Percentiles rank a stretch among this genome's conserved stretches.
These are phyloP conservation scores for Vanrija sp. DNA, from an alignment of 1,284 basidiomycete genomes.

Conservation along the genomic window DNA sequence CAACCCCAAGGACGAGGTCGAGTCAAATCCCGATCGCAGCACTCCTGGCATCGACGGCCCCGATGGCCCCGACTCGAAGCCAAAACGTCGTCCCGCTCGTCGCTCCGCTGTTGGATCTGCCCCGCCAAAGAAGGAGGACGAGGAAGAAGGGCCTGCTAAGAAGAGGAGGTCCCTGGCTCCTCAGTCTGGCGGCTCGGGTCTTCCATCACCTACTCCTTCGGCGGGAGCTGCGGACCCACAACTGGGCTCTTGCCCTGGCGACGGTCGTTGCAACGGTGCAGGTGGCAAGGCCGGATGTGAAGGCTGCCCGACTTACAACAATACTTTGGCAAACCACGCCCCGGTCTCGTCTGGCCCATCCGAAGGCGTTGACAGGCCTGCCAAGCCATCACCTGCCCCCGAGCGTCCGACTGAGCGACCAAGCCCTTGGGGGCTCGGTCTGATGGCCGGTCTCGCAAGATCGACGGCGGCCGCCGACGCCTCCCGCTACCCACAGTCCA, in stretches of 20 bases:
- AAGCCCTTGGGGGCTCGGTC: conserved; percentile 20
- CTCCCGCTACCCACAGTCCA: background rate
- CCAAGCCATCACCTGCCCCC: conserved; percentile 6
- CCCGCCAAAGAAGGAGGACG: conserved; percentile 9
- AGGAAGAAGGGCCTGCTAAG: conserved; percentile 8
- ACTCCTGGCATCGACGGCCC: conserved; percentile 1
- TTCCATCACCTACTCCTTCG: conserved; percentile 22
- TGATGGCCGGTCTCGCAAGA: conserved; percentile 3
- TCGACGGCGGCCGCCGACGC: background rate
- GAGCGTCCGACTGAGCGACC: conserved; percentile 15
- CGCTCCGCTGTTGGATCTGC: background rate
- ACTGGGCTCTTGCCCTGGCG: conserved; percentile 82
- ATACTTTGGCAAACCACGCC: conserved; percentile 50
- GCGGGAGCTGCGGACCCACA: conserved; percentile 12
- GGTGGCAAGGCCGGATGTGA: conserved; percentile 85
- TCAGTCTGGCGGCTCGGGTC: conserved; percentile 20
- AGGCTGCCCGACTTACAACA: conserved; percentile 93
- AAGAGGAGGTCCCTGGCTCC: conserved; percentile 25
- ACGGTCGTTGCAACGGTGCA: conserved; percentile 90
- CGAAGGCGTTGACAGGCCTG: conserved; percentile 44
- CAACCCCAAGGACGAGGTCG: conserved; percentile 15
- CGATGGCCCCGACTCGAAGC: conserved; percentile 5
- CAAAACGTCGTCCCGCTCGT: conserved; percentile 10
- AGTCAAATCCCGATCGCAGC: conserved; percentile 7
- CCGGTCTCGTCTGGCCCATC: conserved; percentile 12